phyloP scores from a whole-genome alignment of 1,284 basidiomycete genomes.

The Leccinum pallidistipes region DNA sequence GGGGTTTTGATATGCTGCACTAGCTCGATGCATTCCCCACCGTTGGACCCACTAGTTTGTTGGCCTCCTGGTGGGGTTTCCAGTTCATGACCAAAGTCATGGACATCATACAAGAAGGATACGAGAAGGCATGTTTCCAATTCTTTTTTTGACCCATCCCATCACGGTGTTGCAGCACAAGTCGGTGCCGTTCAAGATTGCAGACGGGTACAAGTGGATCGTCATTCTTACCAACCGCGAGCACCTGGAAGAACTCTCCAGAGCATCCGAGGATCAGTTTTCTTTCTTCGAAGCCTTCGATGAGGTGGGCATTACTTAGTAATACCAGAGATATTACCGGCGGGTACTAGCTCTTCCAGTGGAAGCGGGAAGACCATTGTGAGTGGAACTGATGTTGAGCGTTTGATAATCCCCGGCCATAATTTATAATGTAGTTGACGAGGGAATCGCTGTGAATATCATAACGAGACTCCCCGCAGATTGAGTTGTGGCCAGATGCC shows the following conservation, averaged over 20 bases:
- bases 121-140: conserved; percentile 12
- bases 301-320: not conserved
- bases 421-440: not conserved
- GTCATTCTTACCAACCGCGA: conserved; percentile 38
- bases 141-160: not conserved
- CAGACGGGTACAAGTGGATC: conserved; percentile 39
- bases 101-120: conserved; percentile 23
- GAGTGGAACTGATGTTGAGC: not conserved
- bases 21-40: conserved; percentile 6
- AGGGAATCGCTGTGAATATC: not conserved
- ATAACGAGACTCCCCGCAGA: not conserved
- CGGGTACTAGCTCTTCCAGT: not conserved
- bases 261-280: not conserved
- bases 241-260: conserved; percentile 34
- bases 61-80: conserved; percentile 21
- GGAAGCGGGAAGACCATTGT: not conserved
- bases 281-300: not conserved
- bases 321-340: not conserved
- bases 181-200: conserved; percentile 40
- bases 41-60: conserved; percentile 16
- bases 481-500: not conserved
- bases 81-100: conserved; percentile 8
- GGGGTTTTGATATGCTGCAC: not conserved
- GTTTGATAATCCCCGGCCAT: not conserved
- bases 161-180: conserved; percentile 31